These are phyloP conservation scores for Plasmodium fragile DNA, from an alignment of 169 alveolate genomes.

Conservation along the genomic window DNA sequence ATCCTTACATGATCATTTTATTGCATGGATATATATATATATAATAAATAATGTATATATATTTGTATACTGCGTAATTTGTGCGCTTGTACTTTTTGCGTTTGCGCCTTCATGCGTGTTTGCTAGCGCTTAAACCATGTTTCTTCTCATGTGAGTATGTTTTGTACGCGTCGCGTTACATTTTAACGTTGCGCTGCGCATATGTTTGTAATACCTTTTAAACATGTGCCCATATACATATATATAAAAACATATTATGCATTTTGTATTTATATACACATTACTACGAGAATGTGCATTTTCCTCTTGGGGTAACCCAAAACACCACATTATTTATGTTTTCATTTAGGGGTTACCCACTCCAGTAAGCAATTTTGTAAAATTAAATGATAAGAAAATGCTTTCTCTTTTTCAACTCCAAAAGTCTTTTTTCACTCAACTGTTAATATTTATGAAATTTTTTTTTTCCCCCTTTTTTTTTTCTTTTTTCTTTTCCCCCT, in stretches of 20 bases:
- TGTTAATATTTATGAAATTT: conserved; percentile 9
- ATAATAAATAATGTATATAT: not conserved
- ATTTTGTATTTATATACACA: not conserved
- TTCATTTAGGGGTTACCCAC: not conserved
- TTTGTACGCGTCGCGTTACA: not conserved
- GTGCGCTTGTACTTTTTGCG: not conserved
- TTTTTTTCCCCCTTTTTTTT: not conserved
- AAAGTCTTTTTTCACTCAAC: conserved; percentile 35
- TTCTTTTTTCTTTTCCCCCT: not conserved
- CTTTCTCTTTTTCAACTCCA: conserved; percentile 8
- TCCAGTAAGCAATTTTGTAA: not conserved
- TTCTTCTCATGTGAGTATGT: not conserved
- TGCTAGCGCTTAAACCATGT: not conserved
- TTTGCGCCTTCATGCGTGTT: not conserved
- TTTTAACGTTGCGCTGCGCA: not conserved
- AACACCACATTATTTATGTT: not conserved
- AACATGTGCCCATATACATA: not conserved
- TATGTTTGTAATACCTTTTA: not conserved
- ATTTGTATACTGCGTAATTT: not conserved
- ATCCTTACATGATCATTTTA: not conserved
- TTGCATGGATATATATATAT: not conserved
- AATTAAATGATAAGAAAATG: conserved; percentile 2
- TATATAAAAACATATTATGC: not conserved
- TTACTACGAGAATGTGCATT: not conserved
- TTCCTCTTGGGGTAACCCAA: not conserved